A percentile compares a stretch with the other conserved stretches of the same genome.
These are phyloP conservation scores for Eucommia ulmoides DNA, from an alignment of 257 asterid genomes.

Conservation along the genomic window DNA sequence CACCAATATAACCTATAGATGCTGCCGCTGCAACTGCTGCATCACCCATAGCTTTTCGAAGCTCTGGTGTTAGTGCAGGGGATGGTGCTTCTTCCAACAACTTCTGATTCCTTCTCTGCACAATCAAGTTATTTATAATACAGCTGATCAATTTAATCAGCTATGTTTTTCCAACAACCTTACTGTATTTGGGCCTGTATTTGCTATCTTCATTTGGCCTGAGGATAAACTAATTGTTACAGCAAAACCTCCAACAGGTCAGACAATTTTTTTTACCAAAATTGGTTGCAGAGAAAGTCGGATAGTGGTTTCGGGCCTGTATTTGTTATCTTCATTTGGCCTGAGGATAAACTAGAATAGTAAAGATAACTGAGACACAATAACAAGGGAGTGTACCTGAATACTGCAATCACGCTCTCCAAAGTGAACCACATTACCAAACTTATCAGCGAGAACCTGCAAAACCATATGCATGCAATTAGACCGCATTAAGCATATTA, in stretches of 20 bases:
- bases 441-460: slow-evolving; percentile 93
- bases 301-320: too few species aligned
- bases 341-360: too few species aligned
- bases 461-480: slow-evolving; percentile 6
- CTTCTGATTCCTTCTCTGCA: slow-evolving; percentile 95
- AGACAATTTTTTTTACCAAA: too few species aligned
- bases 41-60: slow-evolving; percentile 98
- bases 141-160: background rate
- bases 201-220: too few species aligned
- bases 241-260: too few species aligned
- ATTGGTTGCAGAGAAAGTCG: too few species aligned
- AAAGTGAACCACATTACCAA: slow-evolving; percentile 85
- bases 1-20: slow-evolving; percentile 92
- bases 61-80: slow-evolving; percentile 86
- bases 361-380: too few species aligned
- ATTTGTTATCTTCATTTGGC: too few species aligned
- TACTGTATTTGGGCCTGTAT: too few species aligned
- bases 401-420: slow-evolving; percentile 99
- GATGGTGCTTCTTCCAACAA: slow-evolving; percentile 98
- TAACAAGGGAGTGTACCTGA: slow-evolving; percentile 80
- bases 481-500: too few species aligned
- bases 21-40: slow-evolving; percentile 99
- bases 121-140: slow-evolving; percentile 6
- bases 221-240: too few species aligned
- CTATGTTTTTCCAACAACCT: slow-evolving; percentile 1